Evolutionary conservation across 192 early-diverging fungal species (phyloP).

Genomic region (Cladochytrium replicatum): DNA sequence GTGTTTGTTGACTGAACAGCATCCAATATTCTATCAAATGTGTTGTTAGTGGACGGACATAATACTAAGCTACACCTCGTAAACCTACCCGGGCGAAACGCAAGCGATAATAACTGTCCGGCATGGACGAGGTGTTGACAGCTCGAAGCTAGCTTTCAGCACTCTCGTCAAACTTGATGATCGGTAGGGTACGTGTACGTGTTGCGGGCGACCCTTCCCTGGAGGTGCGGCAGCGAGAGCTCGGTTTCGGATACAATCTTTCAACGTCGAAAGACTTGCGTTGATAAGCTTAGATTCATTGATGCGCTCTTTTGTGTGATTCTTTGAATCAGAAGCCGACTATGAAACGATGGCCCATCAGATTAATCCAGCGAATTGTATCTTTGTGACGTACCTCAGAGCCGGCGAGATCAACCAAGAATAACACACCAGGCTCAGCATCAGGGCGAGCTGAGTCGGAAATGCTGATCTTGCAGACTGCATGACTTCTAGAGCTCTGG

Average conservation of each 20-base stretch:
- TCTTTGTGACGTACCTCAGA: no score
- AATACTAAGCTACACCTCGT: neutral
- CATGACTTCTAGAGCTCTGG: conserved; percentile 31
- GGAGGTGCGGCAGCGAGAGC: no score
- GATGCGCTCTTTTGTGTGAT: conserved; percentile 36
- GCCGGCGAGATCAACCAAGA: conserved; percentile 46
- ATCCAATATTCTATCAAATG: conserved; percentile 27
- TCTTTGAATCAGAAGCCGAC: conserved; percentile 21
- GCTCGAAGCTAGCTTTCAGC: conserved; percentile 41
- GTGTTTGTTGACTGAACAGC: conserved; percentile 32
- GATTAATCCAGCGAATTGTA: no score
- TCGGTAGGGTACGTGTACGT: conserved; percentile 41
- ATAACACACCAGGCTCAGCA: conserved; percentile 35
- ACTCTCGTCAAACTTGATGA: conserved; percentile 33
- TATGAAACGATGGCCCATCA: no score
- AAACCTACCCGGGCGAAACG: conserved; percentile 14
- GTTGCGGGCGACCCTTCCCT: conserved; percentile 5
- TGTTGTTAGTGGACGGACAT: neutral
- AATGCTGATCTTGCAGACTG: conserved; percentile 24
- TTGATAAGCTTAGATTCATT: conserved; percentile 40
- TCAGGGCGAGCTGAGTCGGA: conserved; percentile 9
- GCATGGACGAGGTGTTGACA: conserved; percentile 19
- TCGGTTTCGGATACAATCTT: conserved; percentile 42
- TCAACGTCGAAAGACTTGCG: conserved; percentile 34
- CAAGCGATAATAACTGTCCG: conserved; percentile 34